Base-by-base conservation (phyloP, 1,139 yeast genomes). In the Yamadazyma membranifaciens region DNA sequence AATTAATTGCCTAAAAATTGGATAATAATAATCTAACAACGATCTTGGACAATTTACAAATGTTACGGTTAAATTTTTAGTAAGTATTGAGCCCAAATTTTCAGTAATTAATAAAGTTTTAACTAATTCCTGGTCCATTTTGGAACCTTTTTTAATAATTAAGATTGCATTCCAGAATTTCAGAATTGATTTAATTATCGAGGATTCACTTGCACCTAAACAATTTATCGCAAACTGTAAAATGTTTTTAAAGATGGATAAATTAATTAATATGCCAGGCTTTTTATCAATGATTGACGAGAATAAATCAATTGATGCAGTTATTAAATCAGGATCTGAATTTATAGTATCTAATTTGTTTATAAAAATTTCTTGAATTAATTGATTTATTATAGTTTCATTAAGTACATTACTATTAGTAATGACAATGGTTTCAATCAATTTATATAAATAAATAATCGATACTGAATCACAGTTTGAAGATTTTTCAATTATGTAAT, bases 141-240 rank as follows among this genome's bases (percentile, higher is more conserved):
- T 59, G 3, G 66, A 62, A 3, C 87, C 87, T 46, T 69, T 70
- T 49, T 76, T 77, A 50, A 82, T 65, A 24, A 71, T 63, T 2
- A 86, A 54, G 10, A 84, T 57, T 25, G 70, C 67, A 2, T 68
- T 66, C 95, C 95, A 87, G 51, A 87, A 87, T 46, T 75, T 73
- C 41, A 78, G 69, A 0, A 79, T 69, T 0, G 88, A 70, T 45
- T 79, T 78, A 33, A 87, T 62, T 2, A 87, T 77, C 51, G 83
- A 80, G 39, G 83, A 71, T 56, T 87, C 96, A 38, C 73, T 73
- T 0, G 81, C 72, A 7, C 62, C 53, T 33, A 87, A 62, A 11
- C 78, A 69, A 6, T 65, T 59, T 3, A 83, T 55, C 29, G 68
- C 63, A 57, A 73, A 67, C 14, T 64, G 63, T 17, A 81, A 37